Evolutionary conservation across 192 early-diverging fungal species (phyloP).

Genomic region (Umbelopsis sp.): DNA sequence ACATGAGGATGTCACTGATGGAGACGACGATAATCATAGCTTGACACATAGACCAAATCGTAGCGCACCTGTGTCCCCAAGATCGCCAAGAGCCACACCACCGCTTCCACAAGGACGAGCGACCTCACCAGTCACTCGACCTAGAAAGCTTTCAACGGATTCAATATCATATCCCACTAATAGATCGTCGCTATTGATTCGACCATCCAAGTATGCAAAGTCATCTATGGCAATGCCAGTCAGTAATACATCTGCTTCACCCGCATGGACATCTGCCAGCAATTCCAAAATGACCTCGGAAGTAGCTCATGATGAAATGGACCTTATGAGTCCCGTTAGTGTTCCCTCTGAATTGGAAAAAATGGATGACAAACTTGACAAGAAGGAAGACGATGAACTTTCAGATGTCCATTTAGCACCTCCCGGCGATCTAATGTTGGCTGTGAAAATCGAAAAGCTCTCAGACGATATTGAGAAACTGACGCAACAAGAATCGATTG

Average conservation of each 20-base stretch:
- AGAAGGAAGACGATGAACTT: constrained; percentile 42
- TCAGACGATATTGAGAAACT: constrained; percentile 55
- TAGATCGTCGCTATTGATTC: constrained; percentile 15
- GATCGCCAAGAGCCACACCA: background rate
- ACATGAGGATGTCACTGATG: constrained; percentile 11
- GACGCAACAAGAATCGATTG: constrained; percentile 66
- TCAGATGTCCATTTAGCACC: constrained; percentile 59
- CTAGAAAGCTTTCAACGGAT: background rate
- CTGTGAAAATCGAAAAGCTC: constrained; percentile 51
- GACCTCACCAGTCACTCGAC: background rate
- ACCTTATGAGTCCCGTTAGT: background rate
- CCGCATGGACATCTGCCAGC: constrained; percentile 28
- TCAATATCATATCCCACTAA: background rate
- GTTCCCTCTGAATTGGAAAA: background rate
- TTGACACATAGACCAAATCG: background rate
- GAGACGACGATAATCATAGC: background rate
- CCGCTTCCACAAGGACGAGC: background rate
- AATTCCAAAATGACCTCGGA: constrained; percentile 26
- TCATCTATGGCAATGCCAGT: constrained; percentile 30
- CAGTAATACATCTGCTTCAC: constrained; percentile 19
- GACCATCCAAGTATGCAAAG: constrained; percentile 21
- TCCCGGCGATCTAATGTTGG: constrained; percentile 71
- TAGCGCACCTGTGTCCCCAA: constrained; percentile 1
- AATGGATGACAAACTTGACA: constrained; percentile 27
- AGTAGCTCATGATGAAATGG: constrained; percentile 25